Base-by-base conservation (phyloP, 2,329 filamentous ascomycete species). In the Colletotrichum sp. region DNA sequence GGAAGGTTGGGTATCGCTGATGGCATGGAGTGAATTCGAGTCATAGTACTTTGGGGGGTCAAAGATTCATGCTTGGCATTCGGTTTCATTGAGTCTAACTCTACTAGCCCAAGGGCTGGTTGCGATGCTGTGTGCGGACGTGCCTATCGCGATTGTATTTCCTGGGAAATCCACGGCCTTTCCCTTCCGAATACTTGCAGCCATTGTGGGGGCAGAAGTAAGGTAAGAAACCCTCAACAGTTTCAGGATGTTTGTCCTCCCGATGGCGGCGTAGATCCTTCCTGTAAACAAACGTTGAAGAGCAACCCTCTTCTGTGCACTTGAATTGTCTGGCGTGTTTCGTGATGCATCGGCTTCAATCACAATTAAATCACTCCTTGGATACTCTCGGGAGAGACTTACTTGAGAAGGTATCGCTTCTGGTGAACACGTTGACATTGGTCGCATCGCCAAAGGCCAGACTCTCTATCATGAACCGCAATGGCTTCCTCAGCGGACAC, bases 181-280 rank as follows among this genome's bases (percentile, higher is more conserved):
- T 48, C 13, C 8, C 55, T 18, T 71, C 15, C 4, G 72, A 36
- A 8, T 58, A 57, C 8, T 74, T 74, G 63, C 76, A 78, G 8
- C 63, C 61, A 28, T 57, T 18, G 24, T 28, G 30, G 4, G 24
- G 24, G 67, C 73, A 78, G 24, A 77, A 77, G 28, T 61, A 72
- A 18, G 18, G 24, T 10, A 3, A n/a, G 8, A 16, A 16, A 10
- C 24, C 16, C 5, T 43, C 61, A 1, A 28, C 28, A 0, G 4
- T 57, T 3, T 72, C 74, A 15, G 63, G 52, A 48, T 67, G 70
- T n/a, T 8, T 67, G 7, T 28, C 32, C n/a, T 26, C 21, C 24
- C 15, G 48, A 38, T 78, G 77, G 9, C 65, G 65, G n/a, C 63
- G 8, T 12, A 72, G 66, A 18, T 76, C 77, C 60, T 71, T 77